Evolutionary conservation across 208 protist genomes (phyloP), one percentile per base, ranked within the genome.

Genomic region (Lotmaria passim): DNA sequence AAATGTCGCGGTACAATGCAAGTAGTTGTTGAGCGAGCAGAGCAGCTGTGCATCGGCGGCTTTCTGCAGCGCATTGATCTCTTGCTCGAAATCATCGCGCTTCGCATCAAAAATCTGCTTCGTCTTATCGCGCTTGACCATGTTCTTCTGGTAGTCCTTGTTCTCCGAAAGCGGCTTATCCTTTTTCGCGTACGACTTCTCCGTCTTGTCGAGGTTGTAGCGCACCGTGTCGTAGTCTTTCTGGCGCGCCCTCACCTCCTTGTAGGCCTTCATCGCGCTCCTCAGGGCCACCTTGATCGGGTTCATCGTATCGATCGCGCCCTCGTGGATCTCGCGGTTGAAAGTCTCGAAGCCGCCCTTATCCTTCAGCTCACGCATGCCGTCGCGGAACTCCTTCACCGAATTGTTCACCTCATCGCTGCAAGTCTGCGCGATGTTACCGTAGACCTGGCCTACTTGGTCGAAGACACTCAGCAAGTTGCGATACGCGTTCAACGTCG

Each of bases 151-250:
- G 76, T 94, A 94, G 30, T 43, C 52, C 33, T 57, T 79, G 46
- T 72, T 86, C 60, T 75, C 74, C 41, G 34, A 30, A n/a, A 95
- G 60, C 19, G 79, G 55, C 71, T 89, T 90, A 38, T 78, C 79
- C 66, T 91, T 90, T 71, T 90, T 93, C 4, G 90, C 77, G 71
- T 88, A 90, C 17, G 73, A 74, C 57, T 73, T 78, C 77, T 95
- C 90, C 12, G 51, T 87, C 64, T 79, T 76, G 15, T 80, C 70
- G 12, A 90, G 58, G 36, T 88, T 57, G 64, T 59, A 61, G 59
- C 85, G 82, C n/a, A 73, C 43, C 24, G 52, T 69, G 62, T 91
- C 82, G 76, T 91, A 90, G 24, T 70, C 61, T 52, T 86, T 83
- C 71, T 89, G 79, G 39, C 68, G 65, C 8, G 41, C 31, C 57